Evolutionary conservation across 108 stramenopile species (phyloP).

Genomic region (Fragilaria radians): DNA sequence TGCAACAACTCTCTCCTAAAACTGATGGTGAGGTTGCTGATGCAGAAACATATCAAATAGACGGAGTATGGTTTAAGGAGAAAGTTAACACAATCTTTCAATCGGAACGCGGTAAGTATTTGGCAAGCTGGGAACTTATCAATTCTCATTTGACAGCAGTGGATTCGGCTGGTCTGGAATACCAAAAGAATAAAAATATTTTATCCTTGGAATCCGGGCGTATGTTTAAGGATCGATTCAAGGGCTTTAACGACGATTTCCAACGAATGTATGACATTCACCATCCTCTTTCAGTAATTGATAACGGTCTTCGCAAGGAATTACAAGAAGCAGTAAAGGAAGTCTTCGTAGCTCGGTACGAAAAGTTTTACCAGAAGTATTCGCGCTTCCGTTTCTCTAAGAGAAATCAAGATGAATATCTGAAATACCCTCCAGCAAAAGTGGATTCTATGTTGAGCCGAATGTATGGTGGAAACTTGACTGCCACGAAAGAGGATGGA

Average conservation of each 20-base stretch:
- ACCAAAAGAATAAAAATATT: conserved; percentile 53
- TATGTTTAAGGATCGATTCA: conserved; percentile 75
- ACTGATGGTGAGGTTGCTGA: conserved; percentile 6
- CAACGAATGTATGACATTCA: conserved; percentile 61
- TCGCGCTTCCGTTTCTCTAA: conserved; percentile 75
- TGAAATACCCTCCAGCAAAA: conserved; percentile 68
- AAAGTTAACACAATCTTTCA: conserved; percentile 69
- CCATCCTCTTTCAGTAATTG: conserved; percentile 57
- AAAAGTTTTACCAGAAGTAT: conserved; percentile 70
- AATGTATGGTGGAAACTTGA: conserved; percentile 16
- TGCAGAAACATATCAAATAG: conserved; percentile 48
- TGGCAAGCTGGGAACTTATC: conserved; percentile 60
- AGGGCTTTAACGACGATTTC: conserved; percentile 80
- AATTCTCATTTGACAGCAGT: conserved; percentile 67
- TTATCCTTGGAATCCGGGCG: conserved; percentile 74
- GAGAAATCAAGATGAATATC: conserved; percentile 78
- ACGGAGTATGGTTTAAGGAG: conserved; percentile 67
- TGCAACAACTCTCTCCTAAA: conserved; percentile 56
- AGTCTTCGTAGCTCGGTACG: conserved; percentile 65
- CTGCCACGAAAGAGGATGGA: not conserved
- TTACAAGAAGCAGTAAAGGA: conserved; percentile 54
- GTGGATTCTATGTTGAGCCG: conserved; percentile 41
- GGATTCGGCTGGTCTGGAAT: conserved; percentile 60
- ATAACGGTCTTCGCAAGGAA: conserved; percentile 50
- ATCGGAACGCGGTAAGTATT: conserved; percentile 67